Percentiles rank a stretch among this genome's conserved stretches.
Conservation (phyloP, 495 filamentous ascomycete genomes). For the Xeromyces bisporus region DNA sequence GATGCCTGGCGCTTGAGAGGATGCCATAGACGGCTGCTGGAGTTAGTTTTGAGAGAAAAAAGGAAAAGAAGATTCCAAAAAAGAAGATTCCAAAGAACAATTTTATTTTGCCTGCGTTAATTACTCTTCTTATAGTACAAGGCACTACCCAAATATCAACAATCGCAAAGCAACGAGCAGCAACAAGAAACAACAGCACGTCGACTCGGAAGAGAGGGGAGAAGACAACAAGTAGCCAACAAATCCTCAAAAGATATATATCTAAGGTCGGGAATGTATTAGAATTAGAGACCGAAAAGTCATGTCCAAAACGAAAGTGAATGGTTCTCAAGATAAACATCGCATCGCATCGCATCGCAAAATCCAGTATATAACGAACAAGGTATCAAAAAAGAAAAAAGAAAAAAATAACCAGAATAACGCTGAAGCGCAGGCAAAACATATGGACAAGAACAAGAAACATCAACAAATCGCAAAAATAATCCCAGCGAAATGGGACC, state of each 20-base stretch:
- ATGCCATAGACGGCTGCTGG: too few relatives aligned
- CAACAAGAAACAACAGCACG: too few relatives aligned
- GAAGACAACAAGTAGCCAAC: neutral
- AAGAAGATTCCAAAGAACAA: neutral
- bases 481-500: conserved; percentile 27
- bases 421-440: conserved; percentile 12
- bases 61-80: too few relatives aligned
- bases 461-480: conserved; percentile 4
- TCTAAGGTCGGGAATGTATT: too few relatives aligned
- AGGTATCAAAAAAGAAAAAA: conserved; percentile 13
- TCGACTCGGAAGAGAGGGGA: neutral
- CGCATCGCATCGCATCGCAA: too few relatives aligned
- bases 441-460: conserved; percentile 6
- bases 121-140: conserved; percentile 3
- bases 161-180: neutral
- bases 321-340: conserved; percentile 3
- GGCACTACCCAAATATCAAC: neutral
- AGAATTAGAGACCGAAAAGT: too few relatives aligned
- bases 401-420: conserved; percentile 11
- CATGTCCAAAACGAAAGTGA: conserved; percentile 8
- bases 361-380: conserved; percentile 11
- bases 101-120: neutral
- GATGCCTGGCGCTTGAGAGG: too few relatives aligned
- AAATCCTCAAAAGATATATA: too few relatives aligned
- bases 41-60: too few relatives aligned